Evolutionary conservation across 306 rosid genomes (phyloP).

Genomic region (Cicer arietinum): DNA sequence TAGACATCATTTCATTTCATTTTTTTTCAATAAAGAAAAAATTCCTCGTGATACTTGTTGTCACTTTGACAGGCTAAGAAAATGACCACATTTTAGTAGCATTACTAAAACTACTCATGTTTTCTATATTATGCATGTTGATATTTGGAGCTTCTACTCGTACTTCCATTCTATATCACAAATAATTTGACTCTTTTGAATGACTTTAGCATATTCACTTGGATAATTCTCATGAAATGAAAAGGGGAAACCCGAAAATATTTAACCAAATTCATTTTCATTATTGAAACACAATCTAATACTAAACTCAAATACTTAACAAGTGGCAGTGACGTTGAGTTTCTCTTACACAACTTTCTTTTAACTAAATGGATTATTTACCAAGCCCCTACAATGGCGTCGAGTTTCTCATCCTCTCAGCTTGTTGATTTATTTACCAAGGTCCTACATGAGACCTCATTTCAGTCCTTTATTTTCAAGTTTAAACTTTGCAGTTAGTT

Average conservation of each 20-base stretch:
- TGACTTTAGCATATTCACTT: not conserved
- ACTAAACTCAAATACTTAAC: not conserved
- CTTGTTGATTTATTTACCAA: no score
- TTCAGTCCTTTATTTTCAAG: no score
- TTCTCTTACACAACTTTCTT: not conserved
- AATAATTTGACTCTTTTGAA: no score
- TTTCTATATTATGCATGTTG: no score
- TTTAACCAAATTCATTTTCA: not conserved
- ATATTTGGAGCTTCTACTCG: no score
- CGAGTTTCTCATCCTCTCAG: no score
- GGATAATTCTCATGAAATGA: not conserved
- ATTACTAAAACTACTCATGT: not conserved
- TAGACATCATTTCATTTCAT: not conserved
- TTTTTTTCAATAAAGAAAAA: no score
- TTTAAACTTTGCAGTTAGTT: no score
- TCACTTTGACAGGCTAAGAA: not conserved
- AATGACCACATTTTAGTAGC: not conserved
- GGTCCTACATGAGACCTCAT: no score
- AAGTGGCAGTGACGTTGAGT: not conserved
- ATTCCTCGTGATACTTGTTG: not conserved
- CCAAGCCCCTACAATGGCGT: not conserved
- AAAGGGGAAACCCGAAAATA: not conserved
- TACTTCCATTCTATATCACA: no score
- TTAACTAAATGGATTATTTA: not conserved
- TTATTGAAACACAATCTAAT: not conserved